Percentiles rank a stretch among this genome's conserved stretches.
Conservation (phyloP, 2,329 filamentous ascomycete species). For the Ramularia collo-cygni region DNA sequence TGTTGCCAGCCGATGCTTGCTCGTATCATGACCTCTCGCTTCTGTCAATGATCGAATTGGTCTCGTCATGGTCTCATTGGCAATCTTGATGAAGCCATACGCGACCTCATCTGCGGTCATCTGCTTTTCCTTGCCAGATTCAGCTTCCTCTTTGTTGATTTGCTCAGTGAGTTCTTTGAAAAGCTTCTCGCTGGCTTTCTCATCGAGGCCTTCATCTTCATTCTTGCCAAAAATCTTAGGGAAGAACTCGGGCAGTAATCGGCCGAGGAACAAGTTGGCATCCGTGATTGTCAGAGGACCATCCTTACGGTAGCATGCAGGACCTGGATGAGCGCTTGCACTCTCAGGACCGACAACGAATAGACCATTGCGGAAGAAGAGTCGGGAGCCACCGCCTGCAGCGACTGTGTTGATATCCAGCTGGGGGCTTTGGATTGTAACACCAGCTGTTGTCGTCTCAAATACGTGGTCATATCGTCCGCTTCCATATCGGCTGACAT, state of each 20-base stretch:
- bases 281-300: conserved; percentile 90
- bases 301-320: conserved; percentile 83
- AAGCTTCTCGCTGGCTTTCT: conserved; percentile 64
- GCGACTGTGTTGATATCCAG: conserved; percentile 94
- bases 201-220: conserved; percentile 73
- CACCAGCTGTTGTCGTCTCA: conserved; percentile 88
- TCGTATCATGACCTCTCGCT: conserved; percentile 85
- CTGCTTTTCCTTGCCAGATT: conserved; percentile 47
- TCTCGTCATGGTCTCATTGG: conserved; percentile 85
- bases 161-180: conserved; percentile 70
- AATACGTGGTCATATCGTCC: conserved; percentile 90
- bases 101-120: conserved; percentile 81
- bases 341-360: conserved; percentile 89
- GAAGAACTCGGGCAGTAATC: conserved; percentile 83
- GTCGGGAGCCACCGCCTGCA: conserved; percentile 74
- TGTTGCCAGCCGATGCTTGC: conserved; percentile 80
- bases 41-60: conserved; percentile 88
- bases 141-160: conserved; percentile 69
- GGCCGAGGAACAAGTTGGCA: conserved; percentile 77
- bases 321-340: conserved; percentile 80
- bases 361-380: conserved; percentile 84
- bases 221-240: conserved; percentile 91
- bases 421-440: conserved; percentile 86
- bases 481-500: conserved; percentile 73
- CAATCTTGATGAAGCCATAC: conserved; percentile 81